Percentiles rank a stretch among this genome's conserved stretches.
phyloP scores from a whole-genome alignment of 495 filamentous ascomycete genomes.

The Annulohypoxylon maeteangense region DNA sequence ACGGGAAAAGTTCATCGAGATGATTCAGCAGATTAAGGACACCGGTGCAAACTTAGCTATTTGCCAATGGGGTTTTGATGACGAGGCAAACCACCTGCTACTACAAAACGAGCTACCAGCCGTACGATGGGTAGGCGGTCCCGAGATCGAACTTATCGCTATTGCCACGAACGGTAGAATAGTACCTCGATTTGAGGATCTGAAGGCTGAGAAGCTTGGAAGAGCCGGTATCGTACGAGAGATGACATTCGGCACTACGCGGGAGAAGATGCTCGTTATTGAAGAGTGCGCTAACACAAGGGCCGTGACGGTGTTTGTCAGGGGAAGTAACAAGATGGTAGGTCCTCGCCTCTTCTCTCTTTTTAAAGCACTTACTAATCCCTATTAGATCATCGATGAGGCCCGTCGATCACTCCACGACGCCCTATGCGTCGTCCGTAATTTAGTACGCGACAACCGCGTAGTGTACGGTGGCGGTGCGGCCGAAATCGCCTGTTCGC shows the following conservation, averaged over 20 bases:
- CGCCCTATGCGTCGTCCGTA: slow-evolving; percentile 96
- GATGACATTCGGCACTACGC: slow-evolving; percentile 95
- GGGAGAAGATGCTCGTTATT: slow-evolving; percentile 99
- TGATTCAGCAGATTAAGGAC: slow-evolving; percentile 98
- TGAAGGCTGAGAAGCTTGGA: slow-evolving; percentile 89
- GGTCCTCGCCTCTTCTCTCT: slow-evolving; percentile 28
- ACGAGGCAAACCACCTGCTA: slow-evolving; percentile 97
- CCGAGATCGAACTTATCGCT: slow-evolving; percentile 97
- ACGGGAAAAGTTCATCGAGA: slow-evolving; percentile 93
- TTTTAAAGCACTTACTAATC: slow-evolving; percentile 38
- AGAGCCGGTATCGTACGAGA: slow-evolving; percentile 90
- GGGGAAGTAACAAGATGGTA: slow-evolving; percentile 99
- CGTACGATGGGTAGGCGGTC: slow-evolving; percentile 97
- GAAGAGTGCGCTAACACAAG: slow-evolving; percentile 98
- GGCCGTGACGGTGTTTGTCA: slow-evolving; percentile 93
- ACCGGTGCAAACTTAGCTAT: slow-evolving; percentile 98
- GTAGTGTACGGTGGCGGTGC: slow-evolving; percentile 99
- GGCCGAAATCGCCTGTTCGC: slow-evolving; percentile 95
- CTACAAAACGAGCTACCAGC: slow-evolving; percentile 96
- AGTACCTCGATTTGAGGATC: slow-evolving; percentile 95
- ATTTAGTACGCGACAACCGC: slow-evolving; percentile 94
- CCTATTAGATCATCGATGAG: slow-evolving; percentile 90
- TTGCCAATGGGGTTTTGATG: slow-evolving; percentile 99
- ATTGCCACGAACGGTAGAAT: slow-evolving; percentile 98
- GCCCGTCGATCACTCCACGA: slow-evolving; percentile 97